Evolutionary conservation across 2,329 filamentous ascomycete genomes (phyloP).

Genomic region (Xylariaceae sp.): DNA sequence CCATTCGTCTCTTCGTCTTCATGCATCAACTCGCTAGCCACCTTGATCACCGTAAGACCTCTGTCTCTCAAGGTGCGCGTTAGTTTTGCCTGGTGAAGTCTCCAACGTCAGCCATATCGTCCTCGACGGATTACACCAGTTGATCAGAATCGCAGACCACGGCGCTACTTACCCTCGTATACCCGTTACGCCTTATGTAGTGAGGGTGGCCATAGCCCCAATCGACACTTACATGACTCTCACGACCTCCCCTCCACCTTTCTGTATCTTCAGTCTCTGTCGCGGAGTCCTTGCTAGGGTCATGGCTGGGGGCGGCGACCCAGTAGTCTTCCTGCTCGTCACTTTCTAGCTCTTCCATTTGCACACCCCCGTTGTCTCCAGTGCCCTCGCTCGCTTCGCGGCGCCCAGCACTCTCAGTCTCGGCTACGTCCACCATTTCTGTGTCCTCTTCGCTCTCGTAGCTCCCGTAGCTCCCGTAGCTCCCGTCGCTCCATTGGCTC

Average conservation of each 20-base stretch:
- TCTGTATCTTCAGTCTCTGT: no score
- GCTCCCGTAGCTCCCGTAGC: background rate
- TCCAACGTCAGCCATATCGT: slow-evolving; percentile 2
- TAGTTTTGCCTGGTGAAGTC: slow-evolving; percentile 4
- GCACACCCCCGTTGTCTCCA: slow-evolving; percentile 5
- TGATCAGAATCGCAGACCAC: no score
- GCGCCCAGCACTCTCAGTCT: no score
- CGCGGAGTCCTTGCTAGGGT: no score
- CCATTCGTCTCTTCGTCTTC: background rate
- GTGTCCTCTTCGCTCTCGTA: background rate
- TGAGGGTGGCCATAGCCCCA: no score
- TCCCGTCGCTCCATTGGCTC: background rate
- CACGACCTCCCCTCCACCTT: no score
- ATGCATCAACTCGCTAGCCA: background rate
- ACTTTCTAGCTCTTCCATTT: background rate
- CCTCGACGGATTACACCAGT: no score
- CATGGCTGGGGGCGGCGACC: no score
- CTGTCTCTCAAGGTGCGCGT: slow-evolving; percentile 8
- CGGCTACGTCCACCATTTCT: background rate
- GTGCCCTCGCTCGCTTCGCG: no score
- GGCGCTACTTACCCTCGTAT: background rate
- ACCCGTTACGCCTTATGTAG: background rate
- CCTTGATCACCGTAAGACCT: slow-evolving; percentile 10
- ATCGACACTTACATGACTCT: no score
- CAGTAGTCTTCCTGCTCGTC: slow-evolving; percentile 1